Base-by-base conservation (phyloP, 2,329 filamentous ascomycete species). In the Cadophora sp. region DNA sequence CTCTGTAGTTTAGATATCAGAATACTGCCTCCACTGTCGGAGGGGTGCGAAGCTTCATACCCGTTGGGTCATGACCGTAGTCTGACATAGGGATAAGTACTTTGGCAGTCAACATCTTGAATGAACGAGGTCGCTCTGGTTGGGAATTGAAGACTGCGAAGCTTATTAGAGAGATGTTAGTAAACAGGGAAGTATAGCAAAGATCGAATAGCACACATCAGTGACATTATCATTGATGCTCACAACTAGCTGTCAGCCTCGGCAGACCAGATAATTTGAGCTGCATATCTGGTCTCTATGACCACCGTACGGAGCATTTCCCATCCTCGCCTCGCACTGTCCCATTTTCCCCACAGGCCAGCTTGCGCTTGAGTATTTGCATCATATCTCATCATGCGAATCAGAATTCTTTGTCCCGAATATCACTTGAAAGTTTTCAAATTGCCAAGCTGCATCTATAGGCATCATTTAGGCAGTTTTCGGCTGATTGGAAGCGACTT, bases 11-110 rank as follows among this genome's bases (percentile, higher is more conserved):
- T n/a, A 11, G n/a, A 11, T 14, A 48, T 58, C 41, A 47, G 50
- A 30, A 13, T 20, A 18, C 24, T 41, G 22, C 20, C 41, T 14
- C 5, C 8, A 3, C 20, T 20, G 8, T 18, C 5, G 4, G 36
- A 39, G 33, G 5, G 24, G 24, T 45, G 18, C 13, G 14, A 8
- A 18, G 16, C 33, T 20, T 60, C 70, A 47, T 69, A 85, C 84
- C 83, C 53, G 84, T 85, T 1, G 84, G 84, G 70, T 86, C 84
- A 71, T 86, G 83, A 51, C 83, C 84, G 68, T 85, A 85, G 71
- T 86, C 83, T 50, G 83, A 80, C 83, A 86, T 85, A 62, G 84
- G 71, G 51, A 85, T 80, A 47, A 84, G 72, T 27, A 80, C 80
- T 68, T 81, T 83, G 2, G 76, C 70, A 1, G 68, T 65, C 65